Percentiles rank a stretch among this genome's conserved stretches.
Conservation (phyloP, 192 early-diverging fungal species). For the Coemansia sp. region DNA sequence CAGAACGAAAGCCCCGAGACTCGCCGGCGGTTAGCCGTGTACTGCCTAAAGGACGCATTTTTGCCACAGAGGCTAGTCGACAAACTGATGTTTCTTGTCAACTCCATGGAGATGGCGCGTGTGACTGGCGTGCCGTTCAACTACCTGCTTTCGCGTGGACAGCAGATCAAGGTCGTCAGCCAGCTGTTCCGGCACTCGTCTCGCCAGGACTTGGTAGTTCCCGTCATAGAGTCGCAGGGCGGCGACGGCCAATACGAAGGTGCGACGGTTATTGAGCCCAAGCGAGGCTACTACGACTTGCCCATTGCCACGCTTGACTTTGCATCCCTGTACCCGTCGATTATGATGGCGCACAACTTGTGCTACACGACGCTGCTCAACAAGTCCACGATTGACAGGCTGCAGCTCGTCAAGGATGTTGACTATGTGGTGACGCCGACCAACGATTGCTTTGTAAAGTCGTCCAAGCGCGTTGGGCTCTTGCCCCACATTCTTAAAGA, state of each 20-base stretch:
- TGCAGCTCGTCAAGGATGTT: conserved; percentile 65
- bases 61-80: conserved; percentile 91
- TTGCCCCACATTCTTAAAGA: conserved; percentile 87
- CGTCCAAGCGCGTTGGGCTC: conserved; percentile 70
- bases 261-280: conserved; percentile 94
- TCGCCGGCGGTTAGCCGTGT: conserved; percentile 88
- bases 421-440: conserved; percentile 91
- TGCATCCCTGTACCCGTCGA: conserved; percentile 95
- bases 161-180: conserved; percentile 98
- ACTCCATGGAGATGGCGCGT: conserved; percentile 98
- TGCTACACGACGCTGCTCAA: conserved; percentile 90
- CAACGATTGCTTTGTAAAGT: conserved; percentile 86
- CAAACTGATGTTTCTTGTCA: conserved; percentile 95
- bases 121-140: conserved; percentile 97
- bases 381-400: conserved; percentile 57
- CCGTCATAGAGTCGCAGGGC: conserved; percentile 77
- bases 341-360: conserved; percentile 99
- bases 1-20: conserved; percentile 96
- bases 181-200: conserved; percentile 89
- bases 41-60: conserved; percentile 97
- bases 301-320: conserved; percentile 99
- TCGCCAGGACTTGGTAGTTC: conserved; percentile 82
- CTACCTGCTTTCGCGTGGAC: conserved; percentile 88
- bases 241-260: conserved; percentile 90
- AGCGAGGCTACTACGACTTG: conserved; percentile 88